A percentile compares a stretch with the other conserved stretches of the same genome.
Conservation (phyloP, 495 filamentous ascomycete species). For the Annulohypoxylon stygium region DNA sequence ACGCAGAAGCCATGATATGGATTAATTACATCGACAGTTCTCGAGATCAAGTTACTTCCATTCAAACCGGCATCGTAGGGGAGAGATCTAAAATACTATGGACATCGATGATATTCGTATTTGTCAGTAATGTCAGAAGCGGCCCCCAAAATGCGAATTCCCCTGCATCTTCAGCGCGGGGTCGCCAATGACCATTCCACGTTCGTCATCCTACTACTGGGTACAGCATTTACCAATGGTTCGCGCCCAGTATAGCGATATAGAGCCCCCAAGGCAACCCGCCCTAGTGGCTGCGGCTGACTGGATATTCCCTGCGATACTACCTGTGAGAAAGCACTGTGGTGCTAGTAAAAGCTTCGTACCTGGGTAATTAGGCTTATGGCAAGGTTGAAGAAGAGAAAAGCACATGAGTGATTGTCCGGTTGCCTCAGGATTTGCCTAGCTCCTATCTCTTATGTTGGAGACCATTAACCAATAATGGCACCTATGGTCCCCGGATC, state of each 20-base stretch:
- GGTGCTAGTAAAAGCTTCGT: slow-evolving; percentile 4
- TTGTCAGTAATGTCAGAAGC: neutral
- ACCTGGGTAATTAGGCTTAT: slow-evolving; percentile 9
- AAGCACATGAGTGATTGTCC: slow-evolving; percentile 10
- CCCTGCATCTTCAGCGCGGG: neutral
- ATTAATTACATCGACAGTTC: neutral
- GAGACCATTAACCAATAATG: neutral
- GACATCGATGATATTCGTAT: neutral
- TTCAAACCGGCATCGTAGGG: neutral
- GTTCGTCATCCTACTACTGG: neutral
- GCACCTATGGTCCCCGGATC: neutral
- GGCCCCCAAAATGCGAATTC: slow-evolving; percentile 3
- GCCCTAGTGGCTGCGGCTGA: slow-evolving; percentile 1
- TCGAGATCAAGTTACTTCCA: neutral
- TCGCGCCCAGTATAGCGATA: slow-evolving; percentile 6
- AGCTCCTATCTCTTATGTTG: neutral
- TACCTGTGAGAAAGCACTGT: neutral
- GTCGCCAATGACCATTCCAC: neutral
- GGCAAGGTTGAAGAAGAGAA: slow-evolving; percentile 8
- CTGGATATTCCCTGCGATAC: neutral
- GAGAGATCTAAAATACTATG: neutral
- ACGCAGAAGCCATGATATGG: neutral
- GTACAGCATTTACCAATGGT: neutral
- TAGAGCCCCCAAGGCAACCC: slow-evolving; percentile 2
- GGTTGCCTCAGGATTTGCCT: slow-evolving; percentile 11